Conservation (phyloP, 257 asterid species). For the Solanum pinnatisectum region DNA sequence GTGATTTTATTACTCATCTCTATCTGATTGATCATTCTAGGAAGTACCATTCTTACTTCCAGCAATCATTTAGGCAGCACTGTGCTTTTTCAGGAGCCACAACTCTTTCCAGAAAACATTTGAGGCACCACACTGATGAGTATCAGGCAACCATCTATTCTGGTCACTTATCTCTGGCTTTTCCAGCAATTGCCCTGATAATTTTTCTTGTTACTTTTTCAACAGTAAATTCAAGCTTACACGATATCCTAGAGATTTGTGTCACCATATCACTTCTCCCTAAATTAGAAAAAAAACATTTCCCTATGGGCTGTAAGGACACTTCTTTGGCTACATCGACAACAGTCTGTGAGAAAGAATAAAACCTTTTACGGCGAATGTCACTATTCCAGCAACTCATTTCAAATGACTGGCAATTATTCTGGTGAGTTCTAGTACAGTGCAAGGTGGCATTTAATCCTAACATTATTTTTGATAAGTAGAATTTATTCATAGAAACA, state of each 20-base stretch:
- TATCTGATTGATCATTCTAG: background rate
- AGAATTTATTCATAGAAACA: background rate
- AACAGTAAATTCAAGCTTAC: background rate
- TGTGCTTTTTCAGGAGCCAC: background rate
- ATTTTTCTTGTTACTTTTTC: background rate
- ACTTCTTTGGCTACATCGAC: background rate
- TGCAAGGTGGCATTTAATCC: no score
- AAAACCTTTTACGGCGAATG: no score
- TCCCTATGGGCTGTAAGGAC: background rate
- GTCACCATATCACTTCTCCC: background rate
- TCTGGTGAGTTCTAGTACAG: no score
- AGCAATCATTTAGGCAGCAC: background rate
- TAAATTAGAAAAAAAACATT: background rate
- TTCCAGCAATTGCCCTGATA: background rate
- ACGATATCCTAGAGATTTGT: background rate
- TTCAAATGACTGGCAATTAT: no score
- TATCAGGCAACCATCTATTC: background rate
- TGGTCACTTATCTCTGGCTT: background rate
- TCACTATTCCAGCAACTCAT: no score
- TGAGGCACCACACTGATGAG: background rate
- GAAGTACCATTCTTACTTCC: background rate
- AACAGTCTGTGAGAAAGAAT: background rate
- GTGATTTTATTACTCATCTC: background rate
- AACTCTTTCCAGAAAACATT: background rate
- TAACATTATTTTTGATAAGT: background rate